Evolutionary conservation across 805 yeast species (phyloP), one percentile per base, ranked within the genome.

Genomic region (Ogataea paradorogensis): DNA sequence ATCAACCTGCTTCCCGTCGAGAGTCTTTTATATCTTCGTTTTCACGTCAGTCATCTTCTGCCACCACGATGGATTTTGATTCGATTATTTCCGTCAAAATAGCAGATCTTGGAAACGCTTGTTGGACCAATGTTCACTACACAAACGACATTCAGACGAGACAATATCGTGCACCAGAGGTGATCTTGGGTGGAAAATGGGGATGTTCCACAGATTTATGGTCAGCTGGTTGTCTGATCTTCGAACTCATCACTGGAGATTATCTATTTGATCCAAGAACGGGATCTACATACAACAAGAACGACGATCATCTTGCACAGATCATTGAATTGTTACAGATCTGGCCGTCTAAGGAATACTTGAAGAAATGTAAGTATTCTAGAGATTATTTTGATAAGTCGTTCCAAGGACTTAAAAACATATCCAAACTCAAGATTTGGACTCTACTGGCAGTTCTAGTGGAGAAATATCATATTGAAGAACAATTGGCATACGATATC

Each of bases 41-140:
- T 14, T 43, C 48, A 18, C 42, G 42, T 14, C 45, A 43, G 23
- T 43, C 48, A 9, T 45, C 48, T 18, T 38, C 44, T 8, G 43
- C 45, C 36, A 47, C 45, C 20, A 34, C 48, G 20, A 34, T 38
- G 15, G 45, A 42, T 28, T 55, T 62, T 42, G 62, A 57, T 26
- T 61, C 61, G 14, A 43, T 63, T 13, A 63, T 65, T 13, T 59
- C 62, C 9, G 76, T 80, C 26, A 81, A 81, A 49, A 72, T 81
- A 27, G 86, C 86, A 3, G 87, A 81, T 58, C 66, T 81, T 45
- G 87, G 87, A 24, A 81, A 81, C 55, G 83, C 85, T 3, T 80
- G 85, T 58, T 79, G 81, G 78, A 63, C 67, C 20, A 66, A 74
- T 50, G 73, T 71, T 38, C 87, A 81, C 55, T 81, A 75, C 55